These are phyloP conservation scores for Mimosa pudica DNA, from an alignment of 306 rosid genomes.

Conservation along the genomic window DNA sequence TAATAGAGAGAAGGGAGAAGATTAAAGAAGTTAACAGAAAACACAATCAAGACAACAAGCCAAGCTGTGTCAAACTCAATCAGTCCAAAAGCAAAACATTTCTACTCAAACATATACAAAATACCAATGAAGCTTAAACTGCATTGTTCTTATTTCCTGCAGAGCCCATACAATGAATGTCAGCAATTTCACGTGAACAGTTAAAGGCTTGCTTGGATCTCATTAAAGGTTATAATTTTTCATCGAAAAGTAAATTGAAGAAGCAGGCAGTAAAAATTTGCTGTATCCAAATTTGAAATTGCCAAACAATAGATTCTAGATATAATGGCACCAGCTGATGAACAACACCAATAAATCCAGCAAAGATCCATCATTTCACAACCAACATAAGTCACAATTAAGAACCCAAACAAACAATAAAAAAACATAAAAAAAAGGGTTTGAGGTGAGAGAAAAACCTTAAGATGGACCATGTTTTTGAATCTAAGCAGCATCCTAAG, in stretches of 20 bases:
- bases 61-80: background rate
- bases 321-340: conserved; percentile 7
- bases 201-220: conserved; percentile 5
- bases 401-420: background rate
- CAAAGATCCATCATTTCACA: background rate
- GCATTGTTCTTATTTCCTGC: conserved; percentile 7
- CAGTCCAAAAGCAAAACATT: conserved; percentile 4
- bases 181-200: conserved; percentile 9
- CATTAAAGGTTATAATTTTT: background rate
- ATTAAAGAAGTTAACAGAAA: background rate
- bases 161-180: background rate
- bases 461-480: conserved; percentile 66
- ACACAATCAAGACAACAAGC: background rate
- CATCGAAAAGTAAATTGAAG: background rate
- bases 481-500: conserved; percentile 62
- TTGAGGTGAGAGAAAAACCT: conserved; percentile 45
- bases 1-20: background rate
- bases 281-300: background rate
- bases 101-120: background rate
- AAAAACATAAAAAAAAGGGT: background rate
- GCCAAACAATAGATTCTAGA: conserved; percentile 6
- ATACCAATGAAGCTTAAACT: background rate
- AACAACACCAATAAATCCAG: background rate
- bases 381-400: background rate
- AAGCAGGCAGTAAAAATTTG: conserved; percentile 18